Percentiles rank a stretch among this genome's conserved stretches.
Conservation (phyloP, 2,329 filamentous ascomycete genomes). For the Scedosporium minutisporum region DNA sequence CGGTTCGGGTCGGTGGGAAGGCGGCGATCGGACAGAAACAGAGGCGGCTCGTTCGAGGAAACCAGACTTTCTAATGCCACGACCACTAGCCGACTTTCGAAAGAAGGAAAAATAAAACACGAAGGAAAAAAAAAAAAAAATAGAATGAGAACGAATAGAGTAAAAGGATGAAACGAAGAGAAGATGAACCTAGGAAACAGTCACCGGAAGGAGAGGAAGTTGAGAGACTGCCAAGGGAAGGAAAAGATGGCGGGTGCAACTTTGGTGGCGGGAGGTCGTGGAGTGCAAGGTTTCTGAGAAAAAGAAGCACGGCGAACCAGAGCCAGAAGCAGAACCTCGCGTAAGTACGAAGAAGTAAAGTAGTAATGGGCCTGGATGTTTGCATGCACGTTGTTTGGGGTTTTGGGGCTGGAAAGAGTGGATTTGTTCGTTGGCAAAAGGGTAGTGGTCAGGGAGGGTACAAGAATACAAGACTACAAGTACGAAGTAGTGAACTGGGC, state of each 20-base stretch:
- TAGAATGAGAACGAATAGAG: background rate
- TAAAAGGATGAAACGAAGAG: background rate
- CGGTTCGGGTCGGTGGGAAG: background rate
- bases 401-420: background rate
- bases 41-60: slow-evolving; percentile 3
- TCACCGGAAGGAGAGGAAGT: background rate
- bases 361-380: background rate
- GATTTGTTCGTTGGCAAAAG: background rate
- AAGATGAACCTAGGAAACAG: background rate
- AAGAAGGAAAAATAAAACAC: slow-evolving; percentile 1
- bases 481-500: background rate
- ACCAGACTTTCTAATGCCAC: background rate
- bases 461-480: too few relatives aligned
- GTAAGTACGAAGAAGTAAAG: background rate
- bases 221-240: slow-evolving; percentile 1
- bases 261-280: background rate
- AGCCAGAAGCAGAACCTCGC: background rate
- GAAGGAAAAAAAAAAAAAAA: slow-evolving; percentile 1
- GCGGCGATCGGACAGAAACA: background rate
- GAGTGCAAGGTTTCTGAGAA: background rate
- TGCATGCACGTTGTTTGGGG: background rate
- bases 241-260: background rate
- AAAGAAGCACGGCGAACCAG: background rate
- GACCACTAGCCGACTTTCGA: background rate
- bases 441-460: background rate